Conservation (phyloP, 345 rosid genomes). For the Eucalyptus sp. region DNA sequence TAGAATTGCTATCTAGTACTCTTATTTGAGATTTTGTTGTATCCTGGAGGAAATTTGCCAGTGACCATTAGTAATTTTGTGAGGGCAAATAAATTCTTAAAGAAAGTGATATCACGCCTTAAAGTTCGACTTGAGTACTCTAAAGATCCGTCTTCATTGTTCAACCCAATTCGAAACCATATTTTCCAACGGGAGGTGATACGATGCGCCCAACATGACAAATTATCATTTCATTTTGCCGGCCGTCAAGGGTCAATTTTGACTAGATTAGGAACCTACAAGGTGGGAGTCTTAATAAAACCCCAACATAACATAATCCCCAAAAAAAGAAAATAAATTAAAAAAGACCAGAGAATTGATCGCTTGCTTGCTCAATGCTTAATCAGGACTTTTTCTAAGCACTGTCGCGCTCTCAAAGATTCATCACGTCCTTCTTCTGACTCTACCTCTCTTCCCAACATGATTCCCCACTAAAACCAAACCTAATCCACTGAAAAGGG, state of each 20-base stretch:
- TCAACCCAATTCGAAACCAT: no score
- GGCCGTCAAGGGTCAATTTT: background rate
- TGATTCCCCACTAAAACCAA: background rate
- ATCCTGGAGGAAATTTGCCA: no score
- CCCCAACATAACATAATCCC: background rate
- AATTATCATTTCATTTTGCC: background rate
- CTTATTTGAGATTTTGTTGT: no score
- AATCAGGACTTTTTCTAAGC: background rate
- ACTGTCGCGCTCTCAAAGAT: background rate
- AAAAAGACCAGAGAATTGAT: background rate
- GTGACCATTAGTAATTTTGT: no score
- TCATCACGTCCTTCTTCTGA: background rate
- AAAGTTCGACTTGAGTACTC: no score
- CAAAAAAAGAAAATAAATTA: fast-evolving
- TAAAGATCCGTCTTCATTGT: no score
- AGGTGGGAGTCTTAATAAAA: background rate
- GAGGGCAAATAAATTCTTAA: no score
- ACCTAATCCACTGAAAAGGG: background rate
- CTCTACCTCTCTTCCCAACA: background rate
- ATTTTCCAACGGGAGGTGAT: no score
- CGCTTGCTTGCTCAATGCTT: background rate
- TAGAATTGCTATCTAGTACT: no score
- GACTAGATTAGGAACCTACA: background rate
- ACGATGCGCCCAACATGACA: background rate
- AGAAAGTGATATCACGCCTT: no score